Conservation (phyloP, 495 filamentous ascomycete genomes). For the Aspergillus cavernicola region DNA sequence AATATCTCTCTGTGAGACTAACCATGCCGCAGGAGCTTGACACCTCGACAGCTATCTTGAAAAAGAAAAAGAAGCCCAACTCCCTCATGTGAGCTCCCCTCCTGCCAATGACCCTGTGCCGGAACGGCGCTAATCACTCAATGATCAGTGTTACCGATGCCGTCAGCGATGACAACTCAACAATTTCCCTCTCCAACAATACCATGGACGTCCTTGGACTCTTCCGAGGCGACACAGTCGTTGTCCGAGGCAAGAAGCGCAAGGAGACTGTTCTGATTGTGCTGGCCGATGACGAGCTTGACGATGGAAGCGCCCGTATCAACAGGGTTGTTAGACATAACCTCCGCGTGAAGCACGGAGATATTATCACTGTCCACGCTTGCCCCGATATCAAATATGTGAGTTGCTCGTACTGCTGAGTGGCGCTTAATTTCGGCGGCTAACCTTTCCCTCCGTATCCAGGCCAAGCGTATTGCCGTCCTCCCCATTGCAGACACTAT, state of each 20-base stretch:
- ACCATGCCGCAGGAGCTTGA: constrained; percentile 67
- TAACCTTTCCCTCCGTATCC: constrained; percentile 3
- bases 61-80: constrained; percentile 99
- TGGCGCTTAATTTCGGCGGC: constrained; percentile 14
- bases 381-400: constrained; percentile 99
- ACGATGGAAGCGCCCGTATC: constrained; percentile 93
- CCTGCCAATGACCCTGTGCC: neutral
- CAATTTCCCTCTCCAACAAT: constrained; percentile 96
- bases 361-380: constrained; percentile 94
- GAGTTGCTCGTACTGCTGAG: constrained; percentile 30
- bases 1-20: no score
- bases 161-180: constrained; percentile 98
- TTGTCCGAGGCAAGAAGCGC: constrained; percentile 99
- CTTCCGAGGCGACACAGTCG: constrained; percentile 95
- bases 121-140: constrained; percentile 33
- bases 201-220: constrained; percentile 98
- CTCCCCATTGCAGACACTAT: constrained; percentile 98
- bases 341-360: constrained; percentile 95
- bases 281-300: constrained; percentile 93
- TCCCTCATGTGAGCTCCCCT: constrained; percentile 73
- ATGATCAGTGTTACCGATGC: constrained; percentile 85
- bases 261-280: constrained; percentile 99
- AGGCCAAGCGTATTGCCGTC: constrained; percentile 99
- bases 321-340: constrained; percentile 99
- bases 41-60: constrained; percentile 94